Conservation (phyloP, 1,139 yeast species). For the Pichia sp. region DNA sequence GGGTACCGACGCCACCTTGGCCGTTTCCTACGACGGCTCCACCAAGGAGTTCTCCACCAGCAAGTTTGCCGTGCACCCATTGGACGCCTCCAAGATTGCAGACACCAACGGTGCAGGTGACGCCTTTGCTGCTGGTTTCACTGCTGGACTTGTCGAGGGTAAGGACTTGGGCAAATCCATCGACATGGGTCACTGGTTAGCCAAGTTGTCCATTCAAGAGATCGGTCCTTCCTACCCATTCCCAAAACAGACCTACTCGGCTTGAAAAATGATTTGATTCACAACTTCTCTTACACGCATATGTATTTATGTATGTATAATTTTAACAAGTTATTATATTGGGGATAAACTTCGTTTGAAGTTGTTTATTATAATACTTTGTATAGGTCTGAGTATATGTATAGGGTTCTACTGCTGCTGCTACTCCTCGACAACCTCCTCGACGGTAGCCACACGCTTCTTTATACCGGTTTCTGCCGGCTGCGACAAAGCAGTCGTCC, state of each 20-base stretch:
- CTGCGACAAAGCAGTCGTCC: slow-evolving; percentile 5
- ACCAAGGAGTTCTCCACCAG: slow-evolving; percentile 46
- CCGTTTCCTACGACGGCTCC: slow-evolving; percentile 53
- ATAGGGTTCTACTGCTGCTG: background rate
- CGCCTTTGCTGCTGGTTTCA: slow-evolving; percentile 96
- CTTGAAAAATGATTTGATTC: slow-evolving; percentile 1
- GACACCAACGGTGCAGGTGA: slow-evolving; percentile 99
- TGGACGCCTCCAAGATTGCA: slow-evolving; percentile 61
- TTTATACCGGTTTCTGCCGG: slow-evolving; percentile 20
- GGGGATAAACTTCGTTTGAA: background rate
- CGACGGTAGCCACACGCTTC: slow-evolving; percentile 28
- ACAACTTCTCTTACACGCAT: too few relatives aligned
- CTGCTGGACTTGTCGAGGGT: slow-evolving; percentile 82
- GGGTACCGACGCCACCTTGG: slow-evolving; percentile 84
- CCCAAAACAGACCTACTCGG: slow-evolving; percentile 59
- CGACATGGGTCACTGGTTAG: slow-evolving; percentile 96
- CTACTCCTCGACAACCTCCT: slow-evolving; percentile 24
- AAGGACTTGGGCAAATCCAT: slow-evolving; percentile 59
- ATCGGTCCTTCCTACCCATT: slow-evolving; percentile 93
- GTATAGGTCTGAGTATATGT: background rate
- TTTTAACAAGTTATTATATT: background rate
- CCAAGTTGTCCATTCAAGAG: slow-evolving; percentile 84
- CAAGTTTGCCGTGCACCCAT: slow-evolving; percentile 64
- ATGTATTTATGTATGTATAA: background rate
- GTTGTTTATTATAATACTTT: background rate